These are phyloP conservation scores for Boletales sp. DNA, from an alignment of 768 basidiomycete species.

Conservation along the genomic window DNA sequence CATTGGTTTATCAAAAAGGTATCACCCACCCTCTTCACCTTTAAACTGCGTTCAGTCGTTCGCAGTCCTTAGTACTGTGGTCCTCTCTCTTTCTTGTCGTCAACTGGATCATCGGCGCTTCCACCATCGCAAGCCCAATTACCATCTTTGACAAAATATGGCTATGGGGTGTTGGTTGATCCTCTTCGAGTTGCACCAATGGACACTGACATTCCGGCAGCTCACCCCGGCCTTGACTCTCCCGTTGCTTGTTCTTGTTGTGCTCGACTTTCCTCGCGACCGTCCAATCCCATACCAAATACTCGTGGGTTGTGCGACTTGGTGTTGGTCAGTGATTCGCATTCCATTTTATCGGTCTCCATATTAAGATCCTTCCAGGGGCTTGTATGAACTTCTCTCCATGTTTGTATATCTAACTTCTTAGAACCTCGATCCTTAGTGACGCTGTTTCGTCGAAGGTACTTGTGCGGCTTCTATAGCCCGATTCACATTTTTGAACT, in stretches of 20 bases:
- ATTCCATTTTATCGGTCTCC: background rate
- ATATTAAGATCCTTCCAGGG: conserved; percentile 35
- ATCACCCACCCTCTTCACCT: background rate
- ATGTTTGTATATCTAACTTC: conserved; percentile 29
- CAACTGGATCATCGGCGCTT: conserved; percentile 65
- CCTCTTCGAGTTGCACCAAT: conserved; percentile 11
- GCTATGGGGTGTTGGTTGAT: conserved; percentile 47
- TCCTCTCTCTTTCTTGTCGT: conserved; percentile 60
- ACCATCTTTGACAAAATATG: conserved; percentile 56
- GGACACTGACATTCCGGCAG: conserved; percentile 25
- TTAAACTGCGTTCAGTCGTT: conserved; percentile 2
- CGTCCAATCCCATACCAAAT: conserved; percentile 57
- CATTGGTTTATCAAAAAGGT: conserved; percentile 70
- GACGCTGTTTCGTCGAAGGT: conserved; percentile 23
- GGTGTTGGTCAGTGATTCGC: conserved; percentile 51
- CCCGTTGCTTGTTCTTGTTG: conserved; percentile 60
- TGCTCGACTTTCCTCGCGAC: conserved; percentile 71
- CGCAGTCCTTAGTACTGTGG: conserved; percentile 55
- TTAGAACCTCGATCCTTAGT: conserved; percentile 7
- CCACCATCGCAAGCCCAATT: conserved; percentile 44
- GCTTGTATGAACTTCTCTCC: conserved; percentile 54
- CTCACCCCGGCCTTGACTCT: conserved; percentile 58
- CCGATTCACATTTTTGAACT: conserved; percentile 36
- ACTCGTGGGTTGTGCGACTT: conserved; percentile 54
- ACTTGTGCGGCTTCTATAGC: conserved; percentile 42